Evolutionary conservation across 2,329 filamentous ascomycete species (phyloP).

Genomic region (Dryadomyces quercivorus): DNA sequence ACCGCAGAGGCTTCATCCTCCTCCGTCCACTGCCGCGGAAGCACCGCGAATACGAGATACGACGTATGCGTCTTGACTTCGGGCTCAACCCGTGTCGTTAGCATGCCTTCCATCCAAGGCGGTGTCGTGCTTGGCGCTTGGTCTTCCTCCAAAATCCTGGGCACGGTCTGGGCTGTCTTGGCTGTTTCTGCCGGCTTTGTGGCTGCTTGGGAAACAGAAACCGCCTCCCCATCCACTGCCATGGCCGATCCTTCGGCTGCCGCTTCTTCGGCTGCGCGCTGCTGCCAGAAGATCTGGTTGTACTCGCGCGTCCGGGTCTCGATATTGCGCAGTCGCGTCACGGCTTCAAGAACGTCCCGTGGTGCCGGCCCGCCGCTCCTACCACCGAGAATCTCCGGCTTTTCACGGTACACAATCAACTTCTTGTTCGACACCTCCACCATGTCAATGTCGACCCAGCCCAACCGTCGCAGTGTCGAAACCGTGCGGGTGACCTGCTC

Average conservation of each 20-base stretch:
- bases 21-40: constrained; percentile 76
- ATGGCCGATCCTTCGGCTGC: constrained; percentile 6
- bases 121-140: neutral
- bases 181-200: neutral
- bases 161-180: too few relatives aligned
- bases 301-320: constrained; percentile 58
- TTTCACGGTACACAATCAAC: constrained; percentile 72
- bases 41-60: constrained; percentile 86
- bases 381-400: constrained; percentile 54
- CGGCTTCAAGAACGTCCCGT: constrained; percentile 66
- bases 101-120: constrained; percentile 57
- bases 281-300: constrained; percentile 17
- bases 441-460: constrained; percentile 90
- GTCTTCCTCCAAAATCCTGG: neutral
- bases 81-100: constrained; percentile 70
- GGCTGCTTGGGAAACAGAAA: neutral
- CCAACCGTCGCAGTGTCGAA: constrained; percentile 62
- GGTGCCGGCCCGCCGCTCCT: constrained; percentile 54
- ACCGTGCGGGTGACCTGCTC: constrained; percentile 89
- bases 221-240: constrained; percentile 14
- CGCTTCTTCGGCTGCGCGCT: neutral
- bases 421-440: constrained; percentile 73
- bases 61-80: constrained; percentile 94
- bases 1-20: constrained; percentile 64
- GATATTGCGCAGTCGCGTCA: constrained; percentile 60